These are phyloP conservation scores for Tuber microsphaerosporum DNA, from an alignment of 495 filamentous ascomycete genomes.

Conservation along the genomic window DNA sequence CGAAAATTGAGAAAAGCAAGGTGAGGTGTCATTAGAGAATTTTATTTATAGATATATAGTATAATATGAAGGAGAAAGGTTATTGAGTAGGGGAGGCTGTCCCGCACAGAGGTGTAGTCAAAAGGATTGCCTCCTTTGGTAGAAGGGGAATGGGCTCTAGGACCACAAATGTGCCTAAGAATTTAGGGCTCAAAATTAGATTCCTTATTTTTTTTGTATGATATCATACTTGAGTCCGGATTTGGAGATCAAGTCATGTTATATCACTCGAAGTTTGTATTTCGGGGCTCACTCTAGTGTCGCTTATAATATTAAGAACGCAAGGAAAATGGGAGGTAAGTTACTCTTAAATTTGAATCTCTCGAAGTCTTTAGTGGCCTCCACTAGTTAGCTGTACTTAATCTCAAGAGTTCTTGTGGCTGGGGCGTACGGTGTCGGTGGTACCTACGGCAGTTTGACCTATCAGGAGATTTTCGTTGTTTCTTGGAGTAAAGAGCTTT, in stretches of 20 bases:
- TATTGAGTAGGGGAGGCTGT: neutral
- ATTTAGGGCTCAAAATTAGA: neutral
- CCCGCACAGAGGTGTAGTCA: neutral
- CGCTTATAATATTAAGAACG: neutral
- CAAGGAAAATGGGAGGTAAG: neutral
- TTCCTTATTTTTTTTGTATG: neutral
- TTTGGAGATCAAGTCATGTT: neutral
- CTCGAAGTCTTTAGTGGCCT: too few species aligned
- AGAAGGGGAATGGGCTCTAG: too few species aligned
- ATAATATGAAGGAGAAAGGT: too few species aligned
- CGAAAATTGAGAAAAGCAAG: too few species aligned
- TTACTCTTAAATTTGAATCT: neutral
- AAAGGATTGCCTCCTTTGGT: neutral
- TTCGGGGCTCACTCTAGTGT: neutral
- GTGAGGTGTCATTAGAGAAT: too few species aligned
- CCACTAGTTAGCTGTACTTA: neutral
- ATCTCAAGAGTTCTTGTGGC: neutral
- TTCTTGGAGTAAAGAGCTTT: neutral
- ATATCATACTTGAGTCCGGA: neutral
- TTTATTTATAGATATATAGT: too few species aligned
- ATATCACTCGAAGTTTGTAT: neutral
- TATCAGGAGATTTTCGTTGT: neutral
- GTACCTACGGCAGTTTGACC: neutral
- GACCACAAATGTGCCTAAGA: neutral
- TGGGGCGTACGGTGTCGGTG: neutral